Conservation (phyloP, 2,329 filamentous ascomycete species). For the Polytolypa hystricis region DNA sequence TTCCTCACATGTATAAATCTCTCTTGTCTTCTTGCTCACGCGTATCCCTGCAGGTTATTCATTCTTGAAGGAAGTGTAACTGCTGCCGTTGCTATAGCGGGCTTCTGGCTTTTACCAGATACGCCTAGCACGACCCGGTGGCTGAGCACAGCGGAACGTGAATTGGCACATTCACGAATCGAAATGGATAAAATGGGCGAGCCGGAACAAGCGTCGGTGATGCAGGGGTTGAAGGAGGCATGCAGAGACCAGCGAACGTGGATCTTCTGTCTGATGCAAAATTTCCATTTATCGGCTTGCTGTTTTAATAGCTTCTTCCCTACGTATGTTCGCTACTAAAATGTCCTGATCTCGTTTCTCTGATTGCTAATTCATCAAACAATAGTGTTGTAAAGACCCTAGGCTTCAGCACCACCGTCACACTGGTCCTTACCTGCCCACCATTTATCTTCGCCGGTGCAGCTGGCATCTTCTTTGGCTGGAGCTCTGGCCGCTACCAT, state of each 20-base stretch:
- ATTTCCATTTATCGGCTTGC: constrained; percentile 44
- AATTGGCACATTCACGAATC: constrained; percentile 39
- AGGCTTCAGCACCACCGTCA: constrained; percentile 37
- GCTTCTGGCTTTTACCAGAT: constrained; percentile 13
- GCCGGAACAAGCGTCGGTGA: constrained; percentile 35
- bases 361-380: constrained; percentile 33
- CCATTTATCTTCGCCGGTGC: constrained; percentile 42
- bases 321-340: constrained; percentile 15
- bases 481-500: constrained; percentile 38
- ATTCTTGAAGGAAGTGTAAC: constrained; percentile 13
- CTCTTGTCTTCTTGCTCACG: too few species aligned
- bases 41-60: too few species aligned
- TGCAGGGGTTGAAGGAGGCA: constrained; percentile 41
- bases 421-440: constrained; percentile 40
- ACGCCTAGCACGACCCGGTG: constrained; percentile 13
- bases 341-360: constrained; percentile 22
- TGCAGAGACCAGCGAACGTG: constrained; percentile 41
- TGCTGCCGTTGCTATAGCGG: constrained; percentile 10
- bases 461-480: constrained; percentile 37
- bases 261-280: constrained; percentile 46
- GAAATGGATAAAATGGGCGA: constrained; percentile 42
- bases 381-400: constrained; percentile 39
- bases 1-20: too few species aligned
- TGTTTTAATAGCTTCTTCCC: constrained; percentile 37
- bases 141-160: constrained; percentile 17